Evolutionary conservation across 1,139 yeast genomes (phyloP), one percentile per base, ranked within the genome.

Genomic region (Debaryomyces udenii): DNA sequence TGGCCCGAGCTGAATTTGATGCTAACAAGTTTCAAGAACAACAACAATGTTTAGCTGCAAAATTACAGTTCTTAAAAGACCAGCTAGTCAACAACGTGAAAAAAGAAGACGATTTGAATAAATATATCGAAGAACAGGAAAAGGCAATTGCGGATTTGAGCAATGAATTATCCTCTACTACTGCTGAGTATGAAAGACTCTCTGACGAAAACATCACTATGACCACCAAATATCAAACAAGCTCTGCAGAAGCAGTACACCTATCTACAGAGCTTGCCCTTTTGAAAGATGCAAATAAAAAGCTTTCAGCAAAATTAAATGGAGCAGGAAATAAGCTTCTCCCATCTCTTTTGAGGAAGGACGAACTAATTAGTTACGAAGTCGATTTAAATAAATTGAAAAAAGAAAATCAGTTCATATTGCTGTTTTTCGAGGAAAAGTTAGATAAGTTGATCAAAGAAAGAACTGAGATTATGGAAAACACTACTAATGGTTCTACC

Each of bases 241-340:
- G 64, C 23, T 81, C 88, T 0, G 62, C 80, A 0, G 62, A 61
- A 14, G 89, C 89, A 0, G 85, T 82, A 1, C 78, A 74, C 35
- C 52, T 67, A 26, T 71, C 85, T 0, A 54, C 58, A 0, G 49
- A 50, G 14, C 50, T 75, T 6, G 60, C 58, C n/a, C 41, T 50
- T 1, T 43, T 70, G 9, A 66, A 64, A 35, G 58, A 53, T 1
- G 52, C 53, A 9, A 62, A 66, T 31, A 56, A 50, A 0, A 48
- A 51, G 23, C 51, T 81, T 5, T 59, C 62, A 14, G 47, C 48
- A 4, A 73, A 73, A 45, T 50, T 74, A 3, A 59, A 66, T 23
- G 81, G 81, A 0, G 69, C 70, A 1, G 75, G 77, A 1, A 68
- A 73, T 47, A 61, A 57, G 27, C 52, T 67, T 1, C 59, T 80